These are phyloP conservation scores for Cryptococcus neoformans DNA, from an alignment of 1,284 basidiomycete genomes.

Conservation along the genomic window DNA sequence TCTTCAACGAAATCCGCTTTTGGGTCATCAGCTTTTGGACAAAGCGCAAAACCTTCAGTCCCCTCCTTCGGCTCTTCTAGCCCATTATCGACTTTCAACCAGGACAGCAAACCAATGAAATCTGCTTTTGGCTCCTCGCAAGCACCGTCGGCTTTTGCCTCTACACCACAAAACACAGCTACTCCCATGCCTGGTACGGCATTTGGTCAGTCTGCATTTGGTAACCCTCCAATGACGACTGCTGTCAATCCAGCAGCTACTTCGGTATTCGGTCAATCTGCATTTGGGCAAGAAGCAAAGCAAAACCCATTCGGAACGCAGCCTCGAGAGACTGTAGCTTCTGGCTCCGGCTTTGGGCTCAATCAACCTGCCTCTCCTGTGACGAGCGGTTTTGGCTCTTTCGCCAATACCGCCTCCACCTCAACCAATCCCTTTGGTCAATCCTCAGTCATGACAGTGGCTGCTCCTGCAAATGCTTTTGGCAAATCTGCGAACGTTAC, in stretches of 20 bases:
- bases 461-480: too few relatives aligned
- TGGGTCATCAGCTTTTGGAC: slow-evolving; percentile 37
- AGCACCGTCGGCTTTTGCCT: slow-evolving; percentile 18
- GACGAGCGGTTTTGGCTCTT: too few relatives aligned
- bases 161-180: slow-evolving; percentile 3
- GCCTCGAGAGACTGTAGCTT: not conserved
- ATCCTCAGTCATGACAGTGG: too few relatives aligned
- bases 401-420: not conserved
- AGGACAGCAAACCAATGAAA: not conserved
- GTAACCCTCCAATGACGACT: slow-evolving; percentile 9
- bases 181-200: slow-evolving; percentile 49
- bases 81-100: slow-evolving; percentile 31
- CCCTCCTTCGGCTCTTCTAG: slow-evolving; percentile 24
- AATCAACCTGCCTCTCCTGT: too few relatives aligned
- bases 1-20: slow-evolving; percentile 29
- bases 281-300: slow-evolving; percentile 22
- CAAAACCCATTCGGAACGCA: slow-evolving; percentile 24
- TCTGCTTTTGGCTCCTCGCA: slow-evolving; percentile 23
- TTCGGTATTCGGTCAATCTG: slow-evolving; percentile 54
- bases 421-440: slow-evolving; percentile 8
- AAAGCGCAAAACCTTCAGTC: slow-evolving; percentile 14
- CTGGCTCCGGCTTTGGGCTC: too few relatives aligned
- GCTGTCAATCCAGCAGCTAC: slow-evolving; percentile 8
- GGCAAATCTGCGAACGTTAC: slow-evolving; percentile 4
- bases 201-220: slow-evolving; percentile 48